phyloP scores from a whole-genome alignment of 495 filamentous ascomycete species.

The Xylaria cubensis region DNA sequence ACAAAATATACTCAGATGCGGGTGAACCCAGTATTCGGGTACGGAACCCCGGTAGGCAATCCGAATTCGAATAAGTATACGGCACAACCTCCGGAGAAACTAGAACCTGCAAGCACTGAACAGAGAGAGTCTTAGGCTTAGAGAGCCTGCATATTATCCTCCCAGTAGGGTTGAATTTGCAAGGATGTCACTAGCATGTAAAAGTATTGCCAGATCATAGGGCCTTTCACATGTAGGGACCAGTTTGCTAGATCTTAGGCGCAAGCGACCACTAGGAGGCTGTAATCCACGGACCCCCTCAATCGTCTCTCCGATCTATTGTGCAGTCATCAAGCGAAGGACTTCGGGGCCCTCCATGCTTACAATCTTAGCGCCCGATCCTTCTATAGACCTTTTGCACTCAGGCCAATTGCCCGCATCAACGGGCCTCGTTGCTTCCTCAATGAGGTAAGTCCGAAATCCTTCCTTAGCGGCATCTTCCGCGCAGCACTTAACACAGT shows the following conservation, averaged over 20 bases:
- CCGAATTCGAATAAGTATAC: slow-evolving; percentile 10
- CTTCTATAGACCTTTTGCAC: slow-evolving; percentile 62
- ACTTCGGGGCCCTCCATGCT: slow-evolving; percentile 52
- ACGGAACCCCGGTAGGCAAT: slow-evolving; percentile 4
- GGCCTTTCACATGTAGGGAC: slow-evolving; percentile 2
- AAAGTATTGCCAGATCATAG: not conserved
- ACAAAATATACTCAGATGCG: not conserved
- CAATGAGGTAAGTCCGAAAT: slow-evolving; percentile 76
- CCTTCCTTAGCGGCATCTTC: slow-evolving; percentile 77
- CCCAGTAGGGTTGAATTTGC: not conserved
- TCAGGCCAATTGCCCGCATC: slow-evolving; percentile 63
- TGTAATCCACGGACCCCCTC: slow-evolving; percentile 8
- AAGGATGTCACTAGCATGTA: not conserved
- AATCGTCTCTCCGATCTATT: slow-evolving; percentile 27
- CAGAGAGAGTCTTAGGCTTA: not conserved
- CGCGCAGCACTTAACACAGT: slow-evolving; percentile 84
- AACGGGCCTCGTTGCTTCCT: slow-evolving; percentile 79
- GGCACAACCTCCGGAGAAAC: not conserved
- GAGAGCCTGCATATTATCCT: not conserved
- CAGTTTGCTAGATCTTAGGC: not conserved
- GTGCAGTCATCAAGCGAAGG: slow-evolving; percentile 36
- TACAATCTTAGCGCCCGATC: slow-evolving; percentile 54
- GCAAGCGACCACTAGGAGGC: not conserved
- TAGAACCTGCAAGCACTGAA: not conserved
- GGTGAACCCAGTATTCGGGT: not conserved